Evolutionary conservation across 2,329 filamentous ascomycete genomes (phyloP).

Genomic region (Fusarium mangiferae): DNA sequence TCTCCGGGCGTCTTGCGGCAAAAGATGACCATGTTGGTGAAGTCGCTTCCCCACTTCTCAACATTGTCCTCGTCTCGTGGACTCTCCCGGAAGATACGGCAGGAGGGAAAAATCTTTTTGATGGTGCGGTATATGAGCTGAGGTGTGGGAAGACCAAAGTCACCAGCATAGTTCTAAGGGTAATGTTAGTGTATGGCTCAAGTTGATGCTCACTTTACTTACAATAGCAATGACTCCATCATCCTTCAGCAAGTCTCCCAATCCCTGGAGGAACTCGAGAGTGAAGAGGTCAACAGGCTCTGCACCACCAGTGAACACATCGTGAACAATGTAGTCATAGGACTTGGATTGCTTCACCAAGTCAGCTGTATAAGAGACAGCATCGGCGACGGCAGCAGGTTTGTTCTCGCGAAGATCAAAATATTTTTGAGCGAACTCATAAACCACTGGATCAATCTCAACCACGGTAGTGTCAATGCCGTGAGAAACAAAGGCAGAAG

Average conservation of each 20-base stretch:
- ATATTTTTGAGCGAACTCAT: constrained; percentile 83
- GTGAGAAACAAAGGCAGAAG: constrained; percentile 85
- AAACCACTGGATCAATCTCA: constrained; percentile 91
- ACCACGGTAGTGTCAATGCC: constrained; percentile 94
- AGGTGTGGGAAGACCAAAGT: constrained; percentile 80
- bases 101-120: constrained; percentile 82
- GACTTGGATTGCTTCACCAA: constrained; percentile 56
- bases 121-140: constrained; percentile 86
- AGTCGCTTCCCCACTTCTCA: constrained; percentile 68
- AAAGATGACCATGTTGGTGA: constrained; percentile 97
- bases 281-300: constrained; percentile 93
- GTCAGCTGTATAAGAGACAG: constrained; percentile 72
- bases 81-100: constrained; percentile 88
- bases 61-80: constrained; percentile 61
- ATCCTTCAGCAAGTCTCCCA: constrained; percentile 76
- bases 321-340: constrained; percentile 95
- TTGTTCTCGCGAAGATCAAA: constrained; percentile 84
- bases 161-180: constrained; percentile 89
- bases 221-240: constrained; percentile 90
- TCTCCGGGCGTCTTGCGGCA: constrained; percentile 73
- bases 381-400: constrained; percentile 83
- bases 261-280: constrained; percentile 78
- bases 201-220: constrained; percentile 49
- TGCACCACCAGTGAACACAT: constrained; percentile 96
- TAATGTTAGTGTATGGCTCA: constrained; percentile 33